Evolutionary conservation across 129 eudicot genomes (phyloP).

Genomic region (Ambrosia artemisiifolia): DNA sequence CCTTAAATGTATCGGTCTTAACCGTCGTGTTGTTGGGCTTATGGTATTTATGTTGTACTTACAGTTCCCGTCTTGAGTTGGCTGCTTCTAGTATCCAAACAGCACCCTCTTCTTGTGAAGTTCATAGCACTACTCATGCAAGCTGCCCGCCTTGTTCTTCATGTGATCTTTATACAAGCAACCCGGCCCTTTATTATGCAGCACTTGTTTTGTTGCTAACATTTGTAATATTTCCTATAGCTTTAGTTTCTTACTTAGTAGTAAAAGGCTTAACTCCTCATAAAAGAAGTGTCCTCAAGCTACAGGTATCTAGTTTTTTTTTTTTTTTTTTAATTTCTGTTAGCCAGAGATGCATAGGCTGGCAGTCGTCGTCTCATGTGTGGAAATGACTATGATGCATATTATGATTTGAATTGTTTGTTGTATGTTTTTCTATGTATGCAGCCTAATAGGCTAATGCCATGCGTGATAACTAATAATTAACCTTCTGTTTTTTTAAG

Average conservation of each 20-base stretch:
- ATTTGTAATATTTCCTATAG: neutral
- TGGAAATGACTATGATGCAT: neutral
- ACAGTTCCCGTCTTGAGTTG: conserved; percentile 37
- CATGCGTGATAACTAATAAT: neutral
- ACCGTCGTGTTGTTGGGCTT: conserved; percentile 33
- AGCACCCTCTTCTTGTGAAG: neutral
- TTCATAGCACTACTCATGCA: conserved; percentile 23
- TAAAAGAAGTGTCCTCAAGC: conserved; percentile 12
- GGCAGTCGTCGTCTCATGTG: too few relatives aligned
- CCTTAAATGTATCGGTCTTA: too few relatives aligned
- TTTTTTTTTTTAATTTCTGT: too few relatives aligned
- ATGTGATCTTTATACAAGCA: too few relatives aligned
- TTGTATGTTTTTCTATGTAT: neutral
- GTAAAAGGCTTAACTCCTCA: neutral
- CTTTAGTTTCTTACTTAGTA: neutral
- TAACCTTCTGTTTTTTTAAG: conserved; percentile 28
- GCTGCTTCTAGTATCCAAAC: conserved; percentile 61
- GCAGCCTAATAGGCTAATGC: neutral
- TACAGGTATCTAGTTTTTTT: conserved; percentile 46
- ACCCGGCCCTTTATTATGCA: too few relatives aligned
- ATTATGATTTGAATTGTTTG: neutral
- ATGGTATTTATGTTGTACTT: conserved; percentile 35
- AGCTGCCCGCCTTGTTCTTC: neutral
- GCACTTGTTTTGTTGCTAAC: neutral
- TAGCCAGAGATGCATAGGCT: too few relatives aligned